Percentiles rank a stretch among this genome's conserved stretches.
phyloP scores from a whole-genome alignment of 179 eudicot species.

The Amaranthus tricolor region DNA sequence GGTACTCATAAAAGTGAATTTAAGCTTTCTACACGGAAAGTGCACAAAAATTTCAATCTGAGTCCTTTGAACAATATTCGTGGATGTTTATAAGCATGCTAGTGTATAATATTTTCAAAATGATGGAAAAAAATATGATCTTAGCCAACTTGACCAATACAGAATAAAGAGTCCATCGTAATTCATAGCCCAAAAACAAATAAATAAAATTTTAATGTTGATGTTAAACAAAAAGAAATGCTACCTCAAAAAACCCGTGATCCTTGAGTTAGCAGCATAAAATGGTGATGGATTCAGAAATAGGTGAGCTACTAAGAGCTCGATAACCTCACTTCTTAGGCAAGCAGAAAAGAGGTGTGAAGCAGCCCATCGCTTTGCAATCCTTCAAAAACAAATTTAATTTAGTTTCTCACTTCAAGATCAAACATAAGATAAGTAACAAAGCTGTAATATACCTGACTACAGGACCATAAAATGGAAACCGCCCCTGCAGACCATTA shows the following conservation, averaged over 20 bases:
- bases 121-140: not conserved
- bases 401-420: slow-evolving; percentile 12
- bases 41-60: not conserved
- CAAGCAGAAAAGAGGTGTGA: slow-evolving; percentile 83
- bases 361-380: slow-evolving; percentile 94
- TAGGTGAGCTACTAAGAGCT: slow-evolving; percentile 79
- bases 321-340: slow-evolving; percentile 71
- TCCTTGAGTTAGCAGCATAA: slow-evolving; percentile 68
- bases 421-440: slow-evolving; percentile 1
- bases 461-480: slow-evolving; percentile 73
- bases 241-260: slow-evolving; percentile 84
- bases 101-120: not conserved
- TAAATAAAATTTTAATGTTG: not conserved
- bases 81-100: not conserved
- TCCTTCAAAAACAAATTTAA: slow-evolving; percentile 46
- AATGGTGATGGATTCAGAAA: slow-evolving; percentile 78
- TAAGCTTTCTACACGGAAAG: not conserved
- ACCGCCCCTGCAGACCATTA: slow-evolving; percentile 87
- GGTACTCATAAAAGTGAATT: not conserved
- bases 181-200: not conserved
- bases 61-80: not conserved
- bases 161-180: not conserved
- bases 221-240: not conserved
- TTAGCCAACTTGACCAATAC: not conserved
- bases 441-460: slow-evolving; percentile 51